phyloP scores from a whole-genome alignment of 768 basidiomycete genomes.

The Auricularia cornea region DNA sequence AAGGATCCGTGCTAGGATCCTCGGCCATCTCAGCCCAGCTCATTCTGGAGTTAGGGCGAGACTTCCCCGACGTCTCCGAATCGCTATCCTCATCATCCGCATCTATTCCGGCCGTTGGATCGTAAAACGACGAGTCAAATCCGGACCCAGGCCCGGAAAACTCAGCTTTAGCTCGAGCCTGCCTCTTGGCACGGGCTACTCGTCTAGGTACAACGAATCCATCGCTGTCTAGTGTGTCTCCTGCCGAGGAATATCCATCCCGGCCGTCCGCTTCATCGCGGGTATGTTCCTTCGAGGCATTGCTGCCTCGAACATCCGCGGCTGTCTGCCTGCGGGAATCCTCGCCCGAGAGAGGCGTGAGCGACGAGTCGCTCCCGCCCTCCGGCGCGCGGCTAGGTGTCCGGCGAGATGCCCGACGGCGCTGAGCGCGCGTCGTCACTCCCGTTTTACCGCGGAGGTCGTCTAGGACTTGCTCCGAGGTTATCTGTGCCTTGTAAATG shows the following conservation, averaged over 20 bases:
- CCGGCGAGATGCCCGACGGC: neutral
- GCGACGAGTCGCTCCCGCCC: neutral
- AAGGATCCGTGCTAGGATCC: neutral
- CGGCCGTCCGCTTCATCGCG: neutral
- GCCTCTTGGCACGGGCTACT: neutral
- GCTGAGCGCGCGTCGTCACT: neutral
- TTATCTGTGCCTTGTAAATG: neutral
- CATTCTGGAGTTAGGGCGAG: neutral
- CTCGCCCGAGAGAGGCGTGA: neutral
- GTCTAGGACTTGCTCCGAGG: neutral
- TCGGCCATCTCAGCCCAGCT: neutral
- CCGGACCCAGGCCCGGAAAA: no score
- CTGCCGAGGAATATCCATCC: neutral
- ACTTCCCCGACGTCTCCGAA: neutral
- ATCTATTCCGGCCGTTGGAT: neutral
- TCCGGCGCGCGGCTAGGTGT: neutral
- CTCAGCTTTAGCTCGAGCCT: neutral
- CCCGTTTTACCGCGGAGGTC: neutral
- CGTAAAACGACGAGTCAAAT: no score
- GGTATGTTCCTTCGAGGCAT: neutral
- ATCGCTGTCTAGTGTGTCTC: neutral
- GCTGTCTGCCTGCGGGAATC: neutral
- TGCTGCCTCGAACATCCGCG: neutral
- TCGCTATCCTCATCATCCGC: neutral
- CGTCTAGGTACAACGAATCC: neutral